Base-by-base conservation (phyloP, 495 filamentous ascomycete genomes). In the Wilcoxina mikolae region DNA sequence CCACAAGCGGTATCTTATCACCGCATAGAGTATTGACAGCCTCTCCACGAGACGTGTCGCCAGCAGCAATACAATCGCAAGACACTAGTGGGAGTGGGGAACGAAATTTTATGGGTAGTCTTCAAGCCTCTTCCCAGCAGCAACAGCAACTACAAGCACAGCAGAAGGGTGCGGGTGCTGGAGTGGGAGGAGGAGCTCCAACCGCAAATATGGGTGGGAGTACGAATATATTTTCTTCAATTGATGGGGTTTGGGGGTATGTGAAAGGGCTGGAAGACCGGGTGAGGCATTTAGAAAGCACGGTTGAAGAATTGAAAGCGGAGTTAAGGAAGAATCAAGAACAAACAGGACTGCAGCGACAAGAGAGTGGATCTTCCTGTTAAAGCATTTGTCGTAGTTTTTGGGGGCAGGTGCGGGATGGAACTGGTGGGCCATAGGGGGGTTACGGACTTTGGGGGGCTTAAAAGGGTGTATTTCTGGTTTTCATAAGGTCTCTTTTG, bases 131-230 rank as follows among this genome's bases (percentile, higher is more conserved):
- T 24, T n/a, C 26, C 47, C 11, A 10, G n/a, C 17, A 52, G 23
- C 43, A 52, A 10, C 28, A 5, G 20, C 26, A 10, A 39, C 48
- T 7, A 17, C 24, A 18, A 38, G 28, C 1, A 17, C 61, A 56
- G 20, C 55, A 39, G 26, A 31, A 58, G 7, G 47, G 50, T 18
- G 54, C 50, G 10, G 43, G 27, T 35, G 55, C 51, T 20, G 47
- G 54, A 51, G 54, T 50, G 10, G 43, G 27, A 26, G 55, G 46
- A n/a, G 47, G 54, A 51, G 60, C 61, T n/a, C 56, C 60, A 0
- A 54, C 58, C 15, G 60, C 61, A n/a, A 59, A 63, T 53, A 63
- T 62, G 61, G 60, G 60, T 15, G 60, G 46, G 3, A 56, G 11
- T 5, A 17, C 18, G 35, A 64, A 64, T 20, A 54, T 64, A 53